phyloP scores from a whole-genome alignment of 495 filamentous ascomycete species.

The Tuber borchii region DNA sequence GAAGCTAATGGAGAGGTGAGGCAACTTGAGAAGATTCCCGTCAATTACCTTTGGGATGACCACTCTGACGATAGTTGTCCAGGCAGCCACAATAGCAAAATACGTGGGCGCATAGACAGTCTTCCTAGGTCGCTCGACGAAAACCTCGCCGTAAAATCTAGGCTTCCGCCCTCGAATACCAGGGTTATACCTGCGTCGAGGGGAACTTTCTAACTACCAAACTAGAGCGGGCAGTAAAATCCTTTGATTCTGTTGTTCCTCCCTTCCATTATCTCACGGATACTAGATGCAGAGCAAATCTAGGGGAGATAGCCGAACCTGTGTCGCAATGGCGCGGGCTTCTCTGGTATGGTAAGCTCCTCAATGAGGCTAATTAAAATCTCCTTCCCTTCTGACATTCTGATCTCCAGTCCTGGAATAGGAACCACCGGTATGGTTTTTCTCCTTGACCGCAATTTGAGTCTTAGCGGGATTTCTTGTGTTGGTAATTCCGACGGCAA shows the following conservation, averaged over 20 bases:
- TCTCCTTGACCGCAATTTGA: constrained; percentile 68
- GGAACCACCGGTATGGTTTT: constrained; percentile 57
- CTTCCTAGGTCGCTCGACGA: constrained; percentile 92
- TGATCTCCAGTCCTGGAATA: constrained; percentile 76
- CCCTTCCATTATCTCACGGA: constrained; percentile 86
- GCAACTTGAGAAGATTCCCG: constrained; percentile 86
- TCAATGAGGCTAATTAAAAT: constrained; percentile 83
- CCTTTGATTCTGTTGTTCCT: constrained; percentile 95
- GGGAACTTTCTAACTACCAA: constrained; percentile 75
- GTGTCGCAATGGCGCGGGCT: constrained; percentile 70
- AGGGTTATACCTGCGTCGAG: constrained; percentile 77
- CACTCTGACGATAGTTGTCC: constrained; percentile 97
- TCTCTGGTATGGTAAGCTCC: constrained; percentile 72
- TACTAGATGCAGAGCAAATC: constrained; percentile 91
- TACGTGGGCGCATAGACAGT: constrained; percentile 96
- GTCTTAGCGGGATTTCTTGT: constrained; percentile 74
- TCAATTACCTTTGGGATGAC: constrained; percentile 94
- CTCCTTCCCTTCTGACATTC: constrained; percentile 64
- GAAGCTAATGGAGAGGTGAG: constrained; percentile 94
- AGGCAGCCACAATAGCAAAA: constrained; percentile 95
- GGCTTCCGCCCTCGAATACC: constrained; percentile 78
- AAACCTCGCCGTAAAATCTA: constrained; percentile 88
- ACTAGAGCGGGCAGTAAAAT: constrained; percentile 97
- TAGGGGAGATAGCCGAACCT: constrained; percentile 89
- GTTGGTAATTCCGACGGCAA: constrained; percentile 79